Evolutionary conservation across 1,284 basidiomycete species (phyloP), one percentile per base, ranked within the genome.

Genomic region (Lentinula novae-zelandiae): DNA sequence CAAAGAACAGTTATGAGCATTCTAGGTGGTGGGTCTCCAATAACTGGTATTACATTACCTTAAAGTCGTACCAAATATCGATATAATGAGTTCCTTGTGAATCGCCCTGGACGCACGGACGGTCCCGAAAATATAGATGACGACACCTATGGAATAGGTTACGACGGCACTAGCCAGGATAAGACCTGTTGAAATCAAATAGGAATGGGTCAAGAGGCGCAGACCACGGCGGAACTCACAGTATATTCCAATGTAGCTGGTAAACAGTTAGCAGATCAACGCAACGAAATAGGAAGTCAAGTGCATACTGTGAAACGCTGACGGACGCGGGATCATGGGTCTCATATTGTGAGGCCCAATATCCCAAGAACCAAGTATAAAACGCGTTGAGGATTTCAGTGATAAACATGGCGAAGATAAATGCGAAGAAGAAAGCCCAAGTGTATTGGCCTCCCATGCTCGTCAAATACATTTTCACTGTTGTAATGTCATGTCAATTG

Each of bases 91-190:
- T 52, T 73, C 71, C 44, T 72, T 67, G 67, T 91, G 89, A 5
- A 91, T 78, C n/a, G 71, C 72, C 56, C 79, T 76, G 1, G 85
- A 85, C 2, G 88, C 88, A 48, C 78, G 75, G 50, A 85, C 72
- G 20, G 71, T 68, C 17, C 76, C 74, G 58, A 65, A 80, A 68
- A 75, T 65, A 60, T 70, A 71, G 1, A 66, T 58, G 15, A 64
- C 12, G 13, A 48, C 50, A 15, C 62, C 62, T 3, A 22, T 31
- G 15, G 53, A 8, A 40, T 60, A 63, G 10, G 39, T 22, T 9
- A 54, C 36, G 7, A 60, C 55, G 3, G 49, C 40, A 13, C 27
- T 31, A 22, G 56, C 39, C 22, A 63, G 15, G 27, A 63, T 36
- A 6, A 34, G 34, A 44, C 49, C 62, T 63, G 44, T 7, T 20